Evolutionary conservation across 176 grass and related monocot genomes (phyloP).

Genomic region (Canna indica): DNA sequence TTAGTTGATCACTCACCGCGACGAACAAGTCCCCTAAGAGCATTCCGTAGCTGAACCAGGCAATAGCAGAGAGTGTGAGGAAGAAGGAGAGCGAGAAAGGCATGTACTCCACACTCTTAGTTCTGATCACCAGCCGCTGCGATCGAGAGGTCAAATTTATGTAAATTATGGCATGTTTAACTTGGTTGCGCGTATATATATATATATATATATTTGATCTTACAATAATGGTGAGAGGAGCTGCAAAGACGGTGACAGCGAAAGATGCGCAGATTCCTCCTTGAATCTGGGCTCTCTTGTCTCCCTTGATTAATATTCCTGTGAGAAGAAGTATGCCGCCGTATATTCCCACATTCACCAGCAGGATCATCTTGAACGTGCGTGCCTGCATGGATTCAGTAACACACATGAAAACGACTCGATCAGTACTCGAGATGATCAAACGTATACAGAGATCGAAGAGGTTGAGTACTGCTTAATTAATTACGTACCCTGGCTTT

Average conservation of each 20-base stretch:
- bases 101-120: constrained; percentile 91
- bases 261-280: constrained; percentile 59
- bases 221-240: constrained; percentile 82
- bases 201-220: no score
- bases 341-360: constrained; percentile 41
- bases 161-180: no score
- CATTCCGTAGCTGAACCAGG: constrained; percentile 79
- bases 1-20: constrained; percentile 30
- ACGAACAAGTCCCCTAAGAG: constrained; percentile 47
- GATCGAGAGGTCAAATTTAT: neutral
- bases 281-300: constrained; percentile 1
- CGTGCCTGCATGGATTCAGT: constrained; percentile 26
- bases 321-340: constrained; percentile 40
- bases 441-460: no score
- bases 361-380: constrained; percentile 36
- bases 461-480: no score
- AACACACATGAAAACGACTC: no score
- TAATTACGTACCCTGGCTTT: constrained; percentile 28
- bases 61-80: constrained; percentile 76
- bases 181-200: no score
- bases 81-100: constrained; percentile 73
- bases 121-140: constrained; percentile 70
- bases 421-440: no score
- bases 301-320: constrained; percentile 25
- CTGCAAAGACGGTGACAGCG: constrained; percentile 66